Evolutionary conservation across 192 early-diverging fungal species (phyloP).

Genomic region (Rhizophagus prolifer): DNA sequence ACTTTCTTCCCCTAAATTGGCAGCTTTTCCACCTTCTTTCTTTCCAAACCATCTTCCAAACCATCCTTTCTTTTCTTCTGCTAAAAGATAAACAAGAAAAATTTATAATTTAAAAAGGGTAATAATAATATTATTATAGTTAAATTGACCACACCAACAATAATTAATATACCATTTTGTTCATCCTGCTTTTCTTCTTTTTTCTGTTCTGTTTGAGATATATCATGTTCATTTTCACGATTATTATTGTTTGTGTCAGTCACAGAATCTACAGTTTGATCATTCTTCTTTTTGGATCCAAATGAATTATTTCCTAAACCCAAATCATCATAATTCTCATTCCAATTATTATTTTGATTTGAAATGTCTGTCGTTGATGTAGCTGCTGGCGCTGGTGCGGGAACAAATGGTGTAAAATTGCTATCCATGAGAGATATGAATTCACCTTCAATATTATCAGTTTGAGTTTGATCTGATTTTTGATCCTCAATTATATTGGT

Average conservation of each 20-base stretch:
- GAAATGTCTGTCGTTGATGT: not conserved
- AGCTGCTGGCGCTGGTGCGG: not conserved
- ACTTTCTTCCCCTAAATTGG: constrained; percentile 84
- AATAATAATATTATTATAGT: not conserved
- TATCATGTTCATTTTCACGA: not conserved
- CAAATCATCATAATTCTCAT: constrained; percentile 17
- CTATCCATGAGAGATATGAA: constrained; percentile 25
- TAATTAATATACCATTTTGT: not conserved
- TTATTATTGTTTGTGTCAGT: not conserved
- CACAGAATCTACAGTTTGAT: not conserved
- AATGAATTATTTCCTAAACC: constrained; percentile 29
- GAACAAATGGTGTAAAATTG: not conserved
- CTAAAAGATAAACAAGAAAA: not conserved
- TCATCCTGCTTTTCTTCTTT: not conserved
- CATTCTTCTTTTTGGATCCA: not conserved
- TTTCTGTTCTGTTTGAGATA: not conserved
- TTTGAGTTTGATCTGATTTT: not conserved
- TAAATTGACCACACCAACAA: not conserved
- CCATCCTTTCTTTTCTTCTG: constrained; percentile 17
- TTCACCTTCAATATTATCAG: not conserved
- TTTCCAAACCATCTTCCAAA: constrained; percentile 28
- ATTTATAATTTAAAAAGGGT: not conserved
- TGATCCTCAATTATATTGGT: not conserved
- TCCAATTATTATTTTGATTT: constrained; percentile 7
- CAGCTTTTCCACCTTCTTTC: constrained; percentile 38